These are phyloP conservation scores for Backusella tarrabulga DNA, from an alignment of 192 early-diverging fungal species.

Conservation along the genomic window DNA sequence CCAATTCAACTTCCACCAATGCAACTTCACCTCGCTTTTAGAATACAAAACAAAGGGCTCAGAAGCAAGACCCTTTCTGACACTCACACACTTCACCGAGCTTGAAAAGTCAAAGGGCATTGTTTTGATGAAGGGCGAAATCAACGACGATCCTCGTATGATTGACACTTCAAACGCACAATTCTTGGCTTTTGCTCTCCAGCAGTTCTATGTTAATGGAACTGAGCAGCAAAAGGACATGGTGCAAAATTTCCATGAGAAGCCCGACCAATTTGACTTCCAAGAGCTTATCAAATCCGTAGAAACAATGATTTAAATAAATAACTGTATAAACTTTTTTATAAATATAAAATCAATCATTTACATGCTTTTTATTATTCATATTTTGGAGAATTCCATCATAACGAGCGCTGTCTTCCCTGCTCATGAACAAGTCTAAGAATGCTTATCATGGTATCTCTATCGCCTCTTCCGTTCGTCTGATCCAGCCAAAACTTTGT, in stretches of 20 bases:
- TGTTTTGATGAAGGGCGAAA: slow-evolving; percentile 89
- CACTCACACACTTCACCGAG: slow-evolving; percentile 88
- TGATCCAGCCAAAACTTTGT: slow-evolving; percentile 36
- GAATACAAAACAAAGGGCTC: slow-evolving; percentile 87
- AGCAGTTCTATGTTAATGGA: slow-evolving; percentile 88
- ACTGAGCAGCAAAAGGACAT: slow-evolving; percentile 57
- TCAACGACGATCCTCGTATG: slow-evolving; percentile 50
- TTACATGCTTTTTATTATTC: not conserved
- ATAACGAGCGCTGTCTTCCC: slow-evolving; percentile 6
- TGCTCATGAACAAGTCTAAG: slow-evolving; percentile 28
- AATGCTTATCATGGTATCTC: slow-evolving; percentile 21
- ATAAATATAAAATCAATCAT: not conserved
- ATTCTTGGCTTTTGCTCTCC: slow-evolving; percentile 75
- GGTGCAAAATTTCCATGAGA: slow-evolving; percentile 77
- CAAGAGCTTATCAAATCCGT: slow-evolving; percentile 50
- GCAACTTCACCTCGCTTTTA: slow-evolving; percentile 81
- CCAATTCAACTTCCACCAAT: slow-evolving; percentile 84
- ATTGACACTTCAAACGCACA: slow-evolving; percentile 71
- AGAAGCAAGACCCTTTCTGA: slow-evolving; percentile 78
- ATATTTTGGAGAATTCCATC: not conserved
- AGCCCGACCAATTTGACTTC: slow-evolving; percentile 76
- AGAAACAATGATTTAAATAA: slow-evolving; percentile 21
- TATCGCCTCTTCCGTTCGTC: slow-evolving; percentile 22
- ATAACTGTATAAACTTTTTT: too few species aligned
- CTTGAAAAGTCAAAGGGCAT: slow-evolving; percentile 74